Evolutionary conservation across 2,329 filamentous ascomycete species (phyloP).

Genomic region (Chrysoporthe cubensis): DNA sequence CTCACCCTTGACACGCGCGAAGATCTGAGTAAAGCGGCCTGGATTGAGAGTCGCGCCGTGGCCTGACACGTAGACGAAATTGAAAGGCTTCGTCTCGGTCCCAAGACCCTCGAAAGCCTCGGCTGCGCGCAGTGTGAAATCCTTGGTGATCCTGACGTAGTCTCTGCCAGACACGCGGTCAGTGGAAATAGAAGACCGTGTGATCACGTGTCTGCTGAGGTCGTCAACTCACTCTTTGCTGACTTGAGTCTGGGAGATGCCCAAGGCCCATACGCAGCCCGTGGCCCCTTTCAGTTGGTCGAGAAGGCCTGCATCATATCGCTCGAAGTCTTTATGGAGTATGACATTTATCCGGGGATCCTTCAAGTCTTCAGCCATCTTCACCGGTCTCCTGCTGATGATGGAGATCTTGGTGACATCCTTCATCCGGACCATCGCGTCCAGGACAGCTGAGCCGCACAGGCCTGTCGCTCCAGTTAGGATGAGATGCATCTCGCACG

Average conservation of each 20-base stretch:
- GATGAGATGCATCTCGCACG: conserved; percentile 61
- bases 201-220: neutral
- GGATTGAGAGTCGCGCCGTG: conserved; percentile 63
- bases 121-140: conserved; percentile 67
- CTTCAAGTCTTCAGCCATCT: conserved; percentile 59
- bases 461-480: conserved; percentile 72
- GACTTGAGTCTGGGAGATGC: conserved; percentile 65
- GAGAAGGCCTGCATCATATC: conserved; percentile 62
- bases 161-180: conserved; percentile 43
- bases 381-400: conserved; percentile 66
- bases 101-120: conserved; percentile 59
- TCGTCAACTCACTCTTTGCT: conserved; percentile 54
- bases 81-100: conserved; percentile 54
- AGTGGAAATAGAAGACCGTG: too few relatives aligned
- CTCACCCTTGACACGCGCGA: conserved; percentile 68
- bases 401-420: conserved; percentile 69
- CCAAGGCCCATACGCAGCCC: conserved; percentile 76
- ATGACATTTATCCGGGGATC: conserved; percentile 68
- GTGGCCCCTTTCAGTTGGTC: conserved; percentile 64
- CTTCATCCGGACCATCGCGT: conserved; percentile 61
- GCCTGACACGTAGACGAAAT: conserved; percentile 74
- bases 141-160: conserved; percentile 70
- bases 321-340: conserved; percentile 67
- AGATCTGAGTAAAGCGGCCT: conserved; percentile 58
- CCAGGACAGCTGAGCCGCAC: conserved; percentile 63